Conservation (phyloP, 2,329 filamentous ascomycete species). For the Trichophyton schoenleinii region DNA sequence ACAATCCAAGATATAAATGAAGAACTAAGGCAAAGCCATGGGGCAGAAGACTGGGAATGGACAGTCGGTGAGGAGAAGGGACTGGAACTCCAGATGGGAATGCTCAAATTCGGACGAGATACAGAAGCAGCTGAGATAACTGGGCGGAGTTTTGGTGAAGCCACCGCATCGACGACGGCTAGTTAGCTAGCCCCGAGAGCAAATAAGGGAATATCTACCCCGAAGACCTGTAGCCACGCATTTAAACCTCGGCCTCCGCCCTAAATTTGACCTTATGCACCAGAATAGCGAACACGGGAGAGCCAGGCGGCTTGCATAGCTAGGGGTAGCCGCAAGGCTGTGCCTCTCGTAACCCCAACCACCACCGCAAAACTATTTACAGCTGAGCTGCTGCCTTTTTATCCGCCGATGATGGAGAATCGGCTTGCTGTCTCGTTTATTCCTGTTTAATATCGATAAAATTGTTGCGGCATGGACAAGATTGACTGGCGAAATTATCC, state of each 20-base stretch:
- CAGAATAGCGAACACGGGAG: not conserved
- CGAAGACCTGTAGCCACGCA: not conserved
- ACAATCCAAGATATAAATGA: slow-evolving; percentile 7
- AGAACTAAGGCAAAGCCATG: not conserved
- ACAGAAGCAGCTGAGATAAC: slow-evolving; percentile 5
- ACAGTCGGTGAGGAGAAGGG: slow-evolving; percentile 7
- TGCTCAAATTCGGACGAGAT: slow-evolving; percentile 9
- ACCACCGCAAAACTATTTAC: slow-evolving; percentile 4
- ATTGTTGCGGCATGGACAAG: slow-evolving; percentile 2
- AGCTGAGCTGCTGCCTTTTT: not conserved
- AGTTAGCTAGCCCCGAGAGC: not conserved
- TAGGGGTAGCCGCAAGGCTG: not conserved
- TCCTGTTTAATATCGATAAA: not conserved
- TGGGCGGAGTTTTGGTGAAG: not conserved
- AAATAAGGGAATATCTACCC: not conserved
- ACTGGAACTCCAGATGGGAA: slow-evolving; percentile 8
- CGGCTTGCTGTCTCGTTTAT: not conserved
- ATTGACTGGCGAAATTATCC: slow-evolving; percentile 9
- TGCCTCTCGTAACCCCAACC: not conserved
- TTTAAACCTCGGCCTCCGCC: not conserved
- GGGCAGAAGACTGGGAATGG: slow-evolving; percentile 7
- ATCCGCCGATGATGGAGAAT: not conserved
- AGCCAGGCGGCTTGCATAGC: not conserved
- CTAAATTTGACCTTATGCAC: not conserved
- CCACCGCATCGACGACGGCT: not conserved